Percentiles rank a stretch among this genome's conserved stretches.
Conservation (phyloP, 768 basidiomycete genomes). For the Lyophyllum shimeji region DNA sequence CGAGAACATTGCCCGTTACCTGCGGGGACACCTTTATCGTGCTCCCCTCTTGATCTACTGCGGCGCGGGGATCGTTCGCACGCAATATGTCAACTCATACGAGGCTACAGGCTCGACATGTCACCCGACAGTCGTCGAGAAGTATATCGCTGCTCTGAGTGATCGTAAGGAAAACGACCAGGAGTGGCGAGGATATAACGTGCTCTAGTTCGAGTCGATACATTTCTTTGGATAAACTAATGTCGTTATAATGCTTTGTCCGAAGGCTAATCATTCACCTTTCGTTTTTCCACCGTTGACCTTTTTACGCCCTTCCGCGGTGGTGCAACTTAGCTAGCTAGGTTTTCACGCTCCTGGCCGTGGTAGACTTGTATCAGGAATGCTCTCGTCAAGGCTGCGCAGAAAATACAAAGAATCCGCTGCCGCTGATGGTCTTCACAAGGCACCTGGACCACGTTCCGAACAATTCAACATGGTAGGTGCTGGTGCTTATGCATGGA, state of each 20-base stretch:
- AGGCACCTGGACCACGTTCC: too few species aligned
- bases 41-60: slow-evolving; percentile 27
- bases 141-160: slow-evolving; percentile 12
- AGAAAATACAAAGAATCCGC: not conserved
- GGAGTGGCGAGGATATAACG: slow-evolving; percentile 11
- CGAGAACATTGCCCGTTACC: slow-evolving; percentile 22
- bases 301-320: not conserved
- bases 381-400: not conserved
- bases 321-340: not conserved
- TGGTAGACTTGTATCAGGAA: not conserved
- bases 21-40: slow-evolving; percentile 19
- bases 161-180: slow-evolving; percentile 9
- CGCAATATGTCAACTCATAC: slow-evolving; percentile 19
- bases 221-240: too few species aligned
- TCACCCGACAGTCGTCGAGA: slow-evolving; percentile 4
- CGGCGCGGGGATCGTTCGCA: slow-evolving; percentile 15
- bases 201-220: not conserved
- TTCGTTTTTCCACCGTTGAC: not conserved
- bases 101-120: slow-evolving; percentile 21
- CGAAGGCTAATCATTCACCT: too few species aligned
- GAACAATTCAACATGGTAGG: too few species aligned
- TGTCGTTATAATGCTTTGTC: too few species aligned
- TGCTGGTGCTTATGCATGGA: too few species aligned
- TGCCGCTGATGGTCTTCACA: too few species aligned
- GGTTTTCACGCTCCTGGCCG: not conserved